These are phyloP conservation scores for Chrysochromulina parva DNA, from an alignment of 78 protist genomes.

Conservation along the genomic window DNA sequence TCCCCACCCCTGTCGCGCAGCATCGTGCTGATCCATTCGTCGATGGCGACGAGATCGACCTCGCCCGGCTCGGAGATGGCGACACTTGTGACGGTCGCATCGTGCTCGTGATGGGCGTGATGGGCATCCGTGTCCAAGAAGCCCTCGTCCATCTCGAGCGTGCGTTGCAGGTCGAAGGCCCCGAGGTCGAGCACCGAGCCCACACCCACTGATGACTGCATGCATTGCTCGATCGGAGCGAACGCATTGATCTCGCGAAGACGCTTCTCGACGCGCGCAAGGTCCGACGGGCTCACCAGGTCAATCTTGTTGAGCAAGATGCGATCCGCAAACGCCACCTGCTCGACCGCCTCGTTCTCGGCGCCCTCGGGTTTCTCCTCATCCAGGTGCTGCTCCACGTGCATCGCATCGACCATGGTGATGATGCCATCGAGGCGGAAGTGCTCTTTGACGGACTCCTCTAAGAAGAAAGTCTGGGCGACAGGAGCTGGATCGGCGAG, in stretches of 20 bases:
- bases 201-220: not conserved
- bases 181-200: not conserved
- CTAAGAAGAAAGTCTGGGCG: conserved; percentile 23
- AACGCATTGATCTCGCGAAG: not conserved
- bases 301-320: not conserved
- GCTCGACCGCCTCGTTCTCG: conserved; percentile 48
- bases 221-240: conserved; percentile 4
- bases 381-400: conserved; percentile 42
- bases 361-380: too few relatives aligned
- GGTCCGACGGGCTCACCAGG: not conserved
- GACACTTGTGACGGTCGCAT: not conserved
- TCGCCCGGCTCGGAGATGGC: not conserved
- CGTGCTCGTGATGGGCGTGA: conserved; percentile 36
- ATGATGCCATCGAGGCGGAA: conserved; percentile 26
- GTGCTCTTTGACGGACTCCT: not conserved
- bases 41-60: not conserved
- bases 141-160: not conserved
- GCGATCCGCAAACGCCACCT: conserved; percentile 26
- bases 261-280: not conserved
- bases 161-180: conserved; percentile 32
- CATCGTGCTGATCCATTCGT: not conserved
- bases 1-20: not conserved
- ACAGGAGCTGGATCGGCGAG: conserved; percentile 31
- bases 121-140: not conserved
- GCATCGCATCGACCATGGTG: conserved; percentile 21